phyloP scores from a whole-genome alignment of 139 green algal species.

The Picochlorum sp. region DNA sequence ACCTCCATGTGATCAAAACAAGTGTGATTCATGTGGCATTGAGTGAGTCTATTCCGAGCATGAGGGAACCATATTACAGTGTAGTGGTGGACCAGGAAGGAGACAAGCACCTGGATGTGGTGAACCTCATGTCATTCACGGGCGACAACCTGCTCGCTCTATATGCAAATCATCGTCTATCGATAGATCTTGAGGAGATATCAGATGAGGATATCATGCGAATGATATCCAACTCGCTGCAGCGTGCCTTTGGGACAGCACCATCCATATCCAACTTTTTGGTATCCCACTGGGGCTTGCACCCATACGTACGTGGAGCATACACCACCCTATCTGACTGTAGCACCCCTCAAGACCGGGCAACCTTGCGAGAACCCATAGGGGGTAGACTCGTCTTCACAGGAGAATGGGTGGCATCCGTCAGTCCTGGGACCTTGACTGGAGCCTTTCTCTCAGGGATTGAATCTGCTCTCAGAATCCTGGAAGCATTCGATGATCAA shows the following conservation, averaged over 20 bases:
- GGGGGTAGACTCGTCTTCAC: slow-evolving; percentile 17
- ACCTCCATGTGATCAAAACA: slow-evolving; percentile 3
- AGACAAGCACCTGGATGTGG: slow-evolving; percentile 4
- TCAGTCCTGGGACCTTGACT: slow-evolving; percentile 10
- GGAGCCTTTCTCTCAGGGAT: slow-evolving; percentile 16
- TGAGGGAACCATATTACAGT: background rate
- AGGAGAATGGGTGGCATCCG: slow-evolving; percentile 5
- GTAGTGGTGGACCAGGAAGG: background rate
- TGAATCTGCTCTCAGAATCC: background rate
- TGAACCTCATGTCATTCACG: slow-evolving; percentile 19
- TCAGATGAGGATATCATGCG: slow-evolving; percentile 7
- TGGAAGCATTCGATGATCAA: background rate
- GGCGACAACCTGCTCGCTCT: slow-evolving; percentile 13
- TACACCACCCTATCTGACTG: slow-evolving; percentile 12
- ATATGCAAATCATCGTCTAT: background rate
- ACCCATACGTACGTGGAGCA: slow-evolving; percentile 10
- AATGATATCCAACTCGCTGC: slow-evolving; percentile 1
- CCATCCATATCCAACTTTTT: background rate
- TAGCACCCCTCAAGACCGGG: slow-evolving; percentile 10
- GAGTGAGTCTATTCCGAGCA: background rate
- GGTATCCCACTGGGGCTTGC: slow-evolving; percentile 15
- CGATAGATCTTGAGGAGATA: background rate
- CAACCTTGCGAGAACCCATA: slow-evolving; percentile 23
- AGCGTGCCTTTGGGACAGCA: background rate
- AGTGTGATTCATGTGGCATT: background rate